phyloP scores from a whole-genome alignment of 441 rosid species.

The Flueggea neowawraea region DNA sequence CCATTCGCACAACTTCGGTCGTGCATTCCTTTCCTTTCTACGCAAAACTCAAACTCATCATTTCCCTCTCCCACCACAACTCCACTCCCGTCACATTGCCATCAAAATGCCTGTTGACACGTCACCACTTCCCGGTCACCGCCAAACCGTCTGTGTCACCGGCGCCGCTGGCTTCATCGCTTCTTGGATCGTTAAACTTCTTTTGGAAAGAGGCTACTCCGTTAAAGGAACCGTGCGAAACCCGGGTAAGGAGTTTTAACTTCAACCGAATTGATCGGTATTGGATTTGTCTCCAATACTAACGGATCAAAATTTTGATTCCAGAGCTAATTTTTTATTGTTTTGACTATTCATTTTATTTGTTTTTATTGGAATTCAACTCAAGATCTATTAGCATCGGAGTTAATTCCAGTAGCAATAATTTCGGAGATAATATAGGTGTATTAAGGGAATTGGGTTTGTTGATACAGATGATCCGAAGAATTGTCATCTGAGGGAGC shows the following conservation, averaged over 20 bases:
- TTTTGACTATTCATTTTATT: too few relatives aligned
- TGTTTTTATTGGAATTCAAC: too few relatives aligned
- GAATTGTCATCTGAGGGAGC: constrained; percentile 78
- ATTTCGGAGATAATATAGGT: too few relatives aligned
- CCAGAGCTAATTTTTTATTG: too few relatives aligned
- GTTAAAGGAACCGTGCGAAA: constrained; percentile 82
- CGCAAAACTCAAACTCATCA: neutral
- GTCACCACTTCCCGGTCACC: constrained; percentile 43
- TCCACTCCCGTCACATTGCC: neutral
- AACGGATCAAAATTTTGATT: too few relatives aligned
- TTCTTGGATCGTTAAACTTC: constrained; percentile 86
- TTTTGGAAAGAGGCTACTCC: constrained; percentile 66
- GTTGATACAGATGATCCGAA: constrained; percentile 60
- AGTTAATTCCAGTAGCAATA: too few relatives aligned
- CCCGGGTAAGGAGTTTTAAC: constrained; percentile 39
- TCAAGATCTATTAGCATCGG: too few relatives aligned
- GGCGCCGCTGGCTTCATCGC: constrained; percentile 97
- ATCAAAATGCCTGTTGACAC: constrained; percentile 43
- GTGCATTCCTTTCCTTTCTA: neutral
- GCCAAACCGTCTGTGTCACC: constrained; percentile 82
- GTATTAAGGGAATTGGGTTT: too few relatives aligned
- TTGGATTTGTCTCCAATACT: too few relatives aligned
- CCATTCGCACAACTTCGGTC: too few relatives aligned
- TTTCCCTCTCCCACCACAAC: neutral
- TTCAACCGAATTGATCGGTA: too few relatives aligned